Conservation (phyloP, 2,329 filamentous ascomycete genomes). For the Fusarium sp. region DNA sequence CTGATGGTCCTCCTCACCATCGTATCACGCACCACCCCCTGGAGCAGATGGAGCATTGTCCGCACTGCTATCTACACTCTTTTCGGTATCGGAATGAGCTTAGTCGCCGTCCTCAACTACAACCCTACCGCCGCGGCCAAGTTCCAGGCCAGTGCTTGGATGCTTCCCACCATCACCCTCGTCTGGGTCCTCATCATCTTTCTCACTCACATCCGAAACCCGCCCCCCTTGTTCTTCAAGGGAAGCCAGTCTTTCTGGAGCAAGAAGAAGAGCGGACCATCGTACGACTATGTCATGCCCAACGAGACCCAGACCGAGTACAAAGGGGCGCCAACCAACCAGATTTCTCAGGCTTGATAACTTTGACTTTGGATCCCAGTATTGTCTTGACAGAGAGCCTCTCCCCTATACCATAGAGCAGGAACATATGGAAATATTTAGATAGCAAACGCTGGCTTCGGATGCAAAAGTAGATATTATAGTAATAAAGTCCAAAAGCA, state of each 20-base stretch:
- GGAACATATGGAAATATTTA: not conserved
- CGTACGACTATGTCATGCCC: constrained; percentile 28
- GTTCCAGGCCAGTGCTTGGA: constrained; percentile 48
- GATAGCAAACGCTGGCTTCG: not conserved
- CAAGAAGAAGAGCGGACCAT: constrained; percentile 14
- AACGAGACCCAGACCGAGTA: constrained; percentile 15
- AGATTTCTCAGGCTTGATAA: constrained; percentile 2
- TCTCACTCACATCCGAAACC: constrained; percentile 50
- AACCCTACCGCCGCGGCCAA: constrained; percentile 9
- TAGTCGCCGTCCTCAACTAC: constrained; percentile 45
- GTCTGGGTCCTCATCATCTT: constrained; percentile 50
- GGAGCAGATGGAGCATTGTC: constrained; percentile 49
- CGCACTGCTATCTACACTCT: constrained; percentile 47
- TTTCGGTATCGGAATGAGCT: constrained; percentile 46
- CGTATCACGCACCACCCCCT: constrained; percentile 46
- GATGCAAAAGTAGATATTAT: not conserved
- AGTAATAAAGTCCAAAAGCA: not conserved
- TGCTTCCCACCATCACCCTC: constrained; percentile 49
- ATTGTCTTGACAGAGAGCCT: not conserved
- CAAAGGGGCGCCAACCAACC: constrained; percentile 2
- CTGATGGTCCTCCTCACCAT: constrained; percentile 49
- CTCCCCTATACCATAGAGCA: not conserved
- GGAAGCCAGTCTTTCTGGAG: constrained; percentile 30
- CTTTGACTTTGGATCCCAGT: not conserved
- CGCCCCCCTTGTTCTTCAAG: constrained; percentile 37